phyloP scores from a whole-genome alignment of 2,329 filamentous ascomycete genomes.

The Aspergillus pseudoglaucus region DNA sequence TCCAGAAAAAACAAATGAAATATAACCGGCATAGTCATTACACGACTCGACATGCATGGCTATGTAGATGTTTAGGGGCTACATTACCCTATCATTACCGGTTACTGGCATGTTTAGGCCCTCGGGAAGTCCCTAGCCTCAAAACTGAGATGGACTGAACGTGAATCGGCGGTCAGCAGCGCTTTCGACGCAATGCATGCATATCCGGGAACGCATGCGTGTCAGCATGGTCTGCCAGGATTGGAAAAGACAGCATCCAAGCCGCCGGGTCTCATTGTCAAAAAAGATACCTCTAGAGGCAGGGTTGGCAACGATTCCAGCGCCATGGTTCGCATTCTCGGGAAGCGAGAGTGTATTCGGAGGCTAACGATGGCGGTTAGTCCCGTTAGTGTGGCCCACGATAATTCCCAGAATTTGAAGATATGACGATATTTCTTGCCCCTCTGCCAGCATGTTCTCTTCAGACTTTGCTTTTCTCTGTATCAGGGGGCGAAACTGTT shows the following conservation, averaged over 20 bases:
- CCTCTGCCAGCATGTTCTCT: too few species aligned
- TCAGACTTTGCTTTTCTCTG: too few species aligned
- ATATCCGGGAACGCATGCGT: conserved; percentile 15
- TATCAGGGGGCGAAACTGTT: too few species aligned
- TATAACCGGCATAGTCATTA: not conserved
- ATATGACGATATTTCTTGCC: too few species aligned
- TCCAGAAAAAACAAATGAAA: not conserved
- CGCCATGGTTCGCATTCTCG: conserved; percentile 28
- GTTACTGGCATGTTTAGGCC: not conserved
- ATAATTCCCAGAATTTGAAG: not conserved
- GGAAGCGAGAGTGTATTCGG: conserved; percentile 16
- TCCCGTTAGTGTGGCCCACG: conserved; percentile 16
- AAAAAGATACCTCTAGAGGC: conserved; percentile 3
- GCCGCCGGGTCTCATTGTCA: conserved; percentile 18
- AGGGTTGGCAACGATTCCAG: conserved; percentile 23
- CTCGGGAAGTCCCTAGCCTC: not conserved
- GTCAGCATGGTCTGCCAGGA: conserved; percentile 8
- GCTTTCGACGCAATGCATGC: conserved; percentile 4
- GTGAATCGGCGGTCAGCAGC: not conserved
- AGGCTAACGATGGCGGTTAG: conserved; percentile 15
- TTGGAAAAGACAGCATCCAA: conserved; percentile 15
- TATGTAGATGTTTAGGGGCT: not conserved
- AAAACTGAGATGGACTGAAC: not conserved
- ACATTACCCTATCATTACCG: not conserved
- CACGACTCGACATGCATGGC: not conserved